Base-by-base conservation (phyloP, 768 basidiomycete species). In the Astraeus odoratus region DNA sequence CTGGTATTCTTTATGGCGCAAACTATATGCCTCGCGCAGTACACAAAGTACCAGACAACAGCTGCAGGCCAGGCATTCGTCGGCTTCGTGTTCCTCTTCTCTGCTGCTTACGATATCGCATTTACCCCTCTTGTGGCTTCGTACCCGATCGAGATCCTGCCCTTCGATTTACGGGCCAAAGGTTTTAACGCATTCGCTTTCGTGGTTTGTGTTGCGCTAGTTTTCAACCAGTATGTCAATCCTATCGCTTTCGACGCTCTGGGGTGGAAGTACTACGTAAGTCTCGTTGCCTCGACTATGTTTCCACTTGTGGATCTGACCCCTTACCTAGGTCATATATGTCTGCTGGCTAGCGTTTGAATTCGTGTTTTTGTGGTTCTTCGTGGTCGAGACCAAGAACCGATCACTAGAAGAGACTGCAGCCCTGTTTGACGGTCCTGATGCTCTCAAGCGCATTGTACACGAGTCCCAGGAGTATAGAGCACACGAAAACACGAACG, bases 71-170 rank as follows among this genome's bases (percentile, higher is more conserved):
- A 75, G 63, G 71, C 47, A 59, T 71, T 41, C 2, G 58, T 53
- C 3, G 22, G 25, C 46, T 37, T 20, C 2, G 9, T 42, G 36
- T 42, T 16, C 10, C 8, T 41, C 18, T 39, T 25, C 16, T 19
- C 15, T 20, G 20, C 5, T 34, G 23, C 9, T 18, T 7, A 31
- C 54, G 13, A 50, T 30, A 5, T 67, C 29, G 70, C 67, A 7
- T 70, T 67, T 52, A 62, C 67, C 4, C 74, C 74, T 13, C 61
- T 74, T 7, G 62, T 68, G 37, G 64, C 65, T 10, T 56, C 65
- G 55, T 71, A 72, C 56, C 65, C 64, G 0, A 55, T 73, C 24
- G 73, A 75, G 50, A 72, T 72, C 44, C 51, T 73, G 50, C 71
- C 70, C 8, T 71, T 57, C 45, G 47, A 59, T n/a, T n/a, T n/a